phyloP scores from a whole-genome alignment of 345 rosid genomes.

The Citrus mangshanensis region DNA sequence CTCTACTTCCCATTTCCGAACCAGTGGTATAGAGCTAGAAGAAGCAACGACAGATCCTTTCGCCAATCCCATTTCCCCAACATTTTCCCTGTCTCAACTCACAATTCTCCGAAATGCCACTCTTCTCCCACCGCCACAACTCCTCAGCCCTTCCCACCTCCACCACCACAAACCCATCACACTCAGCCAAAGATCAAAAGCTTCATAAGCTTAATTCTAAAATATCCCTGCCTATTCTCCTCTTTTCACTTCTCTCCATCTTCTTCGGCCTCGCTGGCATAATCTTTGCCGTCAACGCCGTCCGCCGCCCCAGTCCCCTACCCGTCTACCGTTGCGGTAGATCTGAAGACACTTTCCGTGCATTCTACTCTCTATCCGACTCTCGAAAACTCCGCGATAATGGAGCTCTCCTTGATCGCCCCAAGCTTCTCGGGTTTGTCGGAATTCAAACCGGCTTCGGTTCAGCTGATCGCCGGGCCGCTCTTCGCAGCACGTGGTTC shows the following conservation, averaged over 20 bases:
- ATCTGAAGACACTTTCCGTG: slow-evolving; percentile 56
- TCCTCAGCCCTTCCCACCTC: slow-evolving; percentile 30
- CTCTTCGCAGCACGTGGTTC: slow-evolving; percentile 71
- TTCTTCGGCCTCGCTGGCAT: slow-evolving; percentile 61
- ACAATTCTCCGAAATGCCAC: slow-evolving; percentile 29
- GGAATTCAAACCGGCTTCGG: slow-evolving; percentile 79
- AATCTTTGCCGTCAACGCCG: slow-evolving; percentile 49
- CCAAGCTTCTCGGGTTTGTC: slow-evolving; percentile 67
- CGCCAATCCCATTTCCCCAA: not conserved
- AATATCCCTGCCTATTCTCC: slow-evolving; percentile 33
- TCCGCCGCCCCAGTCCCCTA: slow-evolving; percentile 24
- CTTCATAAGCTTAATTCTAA: slow-evolving; percentile 32
- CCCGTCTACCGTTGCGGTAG: slow-evolving; percentile 60
- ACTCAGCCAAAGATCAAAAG: slow-evolving; percentile 49
- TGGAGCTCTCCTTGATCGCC: slow-evolving; percentile 45
- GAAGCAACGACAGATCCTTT: not conserved
- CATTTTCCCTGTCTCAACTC: not conserved
- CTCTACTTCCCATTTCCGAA: not conserved
- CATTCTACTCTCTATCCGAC: slow-evolving; percentile 31
- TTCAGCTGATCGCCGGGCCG: slow-evolving; percentile 48
- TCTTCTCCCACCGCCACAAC: slow-evolving; percentile 42
- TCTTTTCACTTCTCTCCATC: slow-evolving; percentile 52
- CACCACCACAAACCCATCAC: slow-evolving; percentile 25
- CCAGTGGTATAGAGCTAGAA: not conserved
- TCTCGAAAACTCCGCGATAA: slow-evolving; percentile 29